These are phyloP conservation scores for Orbilia oligospora DNA, from an alignment of 2,329 filamentous ascomycete species.

Conservation along the genomic window DNA sequence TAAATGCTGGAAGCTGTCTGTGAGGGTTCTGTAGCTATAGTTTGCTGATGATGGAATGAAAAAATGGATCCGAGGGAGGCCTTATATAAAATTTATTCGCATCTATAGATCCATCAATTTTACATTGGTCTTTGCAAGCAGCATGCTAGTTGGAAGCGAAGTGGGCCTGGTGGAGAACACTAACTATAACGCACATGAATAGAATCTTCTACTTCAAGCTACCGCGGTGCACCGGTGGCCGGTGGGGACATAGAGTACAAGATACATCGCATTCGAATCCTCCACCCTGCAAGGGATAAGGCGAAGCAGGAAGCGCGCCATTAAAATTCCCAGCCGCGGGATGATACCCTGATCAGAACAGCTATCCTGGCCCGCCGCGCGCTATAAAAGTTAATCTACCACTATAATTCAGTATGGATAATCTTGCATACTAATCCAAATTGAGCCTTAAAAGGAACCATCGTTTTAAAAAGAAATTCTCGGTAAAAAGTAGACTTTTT, in stretches of 20 bases:
- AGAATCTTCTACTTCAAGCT: neutral
- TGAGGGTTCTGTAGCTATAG: neutral
- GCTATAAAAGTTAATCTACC: neutral
- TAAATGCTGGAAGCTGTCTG: neutral
- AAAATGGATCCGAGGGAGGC: neutral
- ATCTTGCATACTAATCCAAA: neutral
- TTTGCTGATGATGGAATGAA: neutral
- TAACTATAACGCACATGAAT: neutral
- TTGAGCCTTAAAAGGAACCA: neutral
- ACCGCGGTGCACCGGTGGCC: too few relatives aligned
- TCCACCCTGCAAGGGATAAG: neutral
- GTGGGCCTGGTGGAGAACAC: neutral
- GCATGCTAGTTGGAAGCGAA: neutral
- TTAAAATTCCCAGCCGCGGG: neutral
- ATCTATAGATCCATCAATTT: too few relatives aligned
- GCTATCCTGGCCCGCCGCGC: neutral
- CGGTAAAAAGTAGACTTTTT: neutral
- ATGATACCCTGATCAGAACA: neutral
- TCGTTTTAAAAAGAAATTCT: neutral
- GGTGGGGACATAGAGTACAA: neutral
- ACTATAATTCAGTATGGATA: neutral
- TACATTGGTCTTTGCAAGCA: too few relatives aligned
- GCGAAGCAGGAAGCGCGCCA: neutral
- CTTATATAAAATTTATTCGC: neutral
- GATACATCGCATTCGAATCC: conserved; percentile 1